Percentiles rank a stretch among this genome's conserved stretches.
phyloP scores from a whole-genome alignment of 768 basidiomycete genomes.

The Tulasnella sp. region DNA sequence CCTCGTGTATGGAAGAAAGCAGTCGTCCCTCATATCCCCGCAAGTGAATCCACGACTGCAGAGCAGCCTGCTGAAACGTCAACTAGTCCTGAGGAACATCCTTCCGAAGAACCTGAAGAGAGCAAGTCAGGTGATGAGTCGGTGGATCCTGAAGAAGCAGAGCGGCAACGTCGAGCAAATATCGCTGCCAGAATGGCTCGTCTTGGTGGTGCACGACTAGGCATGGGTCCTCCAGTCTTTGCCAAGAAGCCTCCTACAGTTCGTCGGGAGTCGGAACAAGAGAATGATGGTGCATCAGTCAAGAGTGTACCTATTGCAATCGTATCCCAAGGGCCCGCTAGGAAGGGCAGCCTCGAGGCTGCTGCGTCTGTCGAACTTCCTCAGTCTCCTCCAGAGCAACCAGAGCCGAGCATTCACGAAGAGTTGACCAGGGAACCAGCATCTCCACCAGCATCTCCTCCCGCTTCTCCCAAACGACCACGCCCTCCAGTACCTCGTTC shows the following conservation, averaged over 20 bases:
- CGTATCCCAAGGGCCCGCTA: not conserved
- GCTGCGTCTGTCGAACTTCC: not conserved
- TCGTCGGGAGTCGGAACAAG: slow-evolving; percentile 2
- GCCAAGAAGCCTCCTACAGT: slow-evolving; percentile 36
- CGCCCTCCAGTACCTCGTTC: slow-evolving; percentile 11
- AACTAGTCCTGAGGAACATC: slow-evolving; percentile 11
- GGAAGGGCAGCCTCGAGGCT: slow-evolving; percentile 2
- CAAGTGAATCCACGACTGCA: not conserved
- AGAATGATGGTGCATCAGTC: slow-evolving; percentile 7
- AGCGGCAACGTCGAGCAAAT: slow-evolving; percentile 66
- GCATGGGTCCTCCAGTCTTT: slow-evolving; percentile 66
- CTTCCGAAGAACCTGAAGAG: slow-evolving; percentile 25
- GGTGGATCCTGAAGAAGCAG: slow-evolving; percentile 40
- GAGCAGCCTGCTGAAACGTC: slow-evolving; percentile 9
- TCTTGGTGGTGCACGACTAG: slow-evolving; percentile 71
- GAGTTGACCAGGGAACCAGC: too few relatives aligned
- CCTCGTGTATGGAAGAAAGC: slow-evolving; percentile 79
- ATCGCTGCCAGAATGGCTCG: slow-evolving; percentile 90
- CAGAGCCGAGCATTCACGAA: slow-evolving; percentile 4
- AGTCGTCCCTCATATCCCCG: slow-evolving; percentile 29
- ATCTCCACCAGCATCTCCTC: slow-evolving; percentile 11
- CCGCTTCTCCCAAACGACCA: too few relatives aligned
- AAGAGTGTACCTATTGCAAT: not conserved
- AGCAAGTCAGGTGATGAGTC: slow-evolving; percentile 28
- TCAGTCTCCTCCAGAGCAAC: not conserved